Conservation (phyloP, 441 rosid species). For the Populus hybrid region DNA sequence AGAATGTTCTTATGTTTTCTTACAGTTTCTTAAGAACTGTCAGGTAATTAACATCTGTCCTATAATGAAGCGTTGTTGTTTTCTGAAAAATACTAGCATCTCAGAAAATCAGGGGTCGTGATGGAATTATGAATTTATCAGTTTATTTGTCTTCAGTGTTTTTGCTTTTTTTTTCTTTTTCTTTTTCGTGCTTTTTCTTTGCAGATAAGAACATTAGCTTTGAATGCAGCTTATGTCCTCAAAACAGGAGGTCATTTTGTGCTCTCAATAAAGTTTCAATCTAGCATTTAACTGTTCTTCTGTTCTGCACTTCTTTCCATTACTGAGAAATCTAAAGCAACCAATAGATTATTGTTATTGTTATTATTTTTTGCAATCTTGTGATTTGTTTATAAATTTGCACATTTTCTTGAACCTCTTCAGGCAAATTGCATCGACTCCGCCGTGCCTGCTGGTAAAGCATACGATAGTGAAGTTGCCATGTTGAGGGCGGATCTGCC, state of each 20-base stretch:
- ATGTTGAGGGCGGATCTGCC: background rate
- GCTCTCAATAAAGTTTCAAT: background rate
- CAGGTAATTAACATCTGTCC: background rate
- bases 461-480: background rate
- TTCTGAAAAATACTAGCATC: background rate
- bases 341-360: background rate
- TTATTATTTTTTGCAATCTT: too few relatives aligned
- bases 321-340: background rate
- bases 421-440: background rate
- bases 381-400: background rate
- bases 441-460: background rate
- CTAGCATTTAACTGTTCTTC: background rate
- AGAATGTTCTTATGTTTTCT: background rate
- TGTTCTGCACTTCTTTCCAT: background rate
- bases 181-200: background rate
- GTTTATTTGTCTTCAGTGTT: background rate
- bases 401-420: background rate
- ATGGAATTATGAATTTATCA: background rate
- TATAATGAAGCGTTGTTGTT: background rate
- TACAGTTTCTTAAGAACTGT: background rate
- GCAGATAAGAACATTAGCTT: background rate
- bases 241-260: background rate
- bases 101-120: background rate
- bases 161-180: background rate
- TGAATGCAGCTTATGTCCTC: background rate